Evolutionary conservation across 192 early-diverging fungal genomes (phyloP).

Genomic region (Coemansia sp.): DNA sequence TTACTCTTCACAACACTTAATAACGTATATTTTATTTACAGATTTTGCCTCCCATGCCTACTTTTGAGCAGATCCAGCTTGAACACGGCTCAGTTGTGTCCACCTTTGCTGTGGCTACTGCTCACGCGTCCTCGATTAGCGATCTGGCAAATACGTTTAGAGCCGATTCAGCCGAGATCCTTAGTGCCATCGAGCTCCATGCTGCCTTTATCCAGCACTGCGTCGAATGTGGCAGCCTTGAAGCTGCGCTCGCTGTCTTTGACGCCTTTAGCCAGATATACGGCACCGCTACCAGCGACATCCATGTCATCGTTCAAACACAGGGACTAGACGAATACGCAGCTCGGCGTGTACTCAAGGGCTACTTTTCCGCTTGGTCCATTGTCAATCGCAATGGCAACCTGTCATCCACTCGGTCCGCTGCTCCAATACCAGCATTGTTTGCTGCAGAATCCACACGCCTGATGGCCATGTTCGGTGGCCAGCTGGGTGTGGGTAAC

Average conservation of each 20-base stretch:
- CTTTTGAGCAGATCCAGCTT: background rate
- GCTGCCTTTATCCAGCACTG: conserved; percentile 21
- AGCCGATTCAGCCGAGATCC: background rate
- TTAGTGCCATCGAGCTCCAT: conserved; percentile 19
- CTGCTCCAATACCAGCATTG: conserved; percentile 11
- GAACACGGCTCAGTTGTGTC: background rate
- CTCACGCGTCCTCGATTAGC: background rate
- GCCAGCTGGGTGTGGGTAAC: conserved; percentile 84
- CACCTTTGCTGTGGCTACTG: background rate
- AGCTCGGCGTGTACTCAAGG: conserved; percentile 22
- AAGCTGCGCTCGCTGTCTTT: conserved; percentile 9
- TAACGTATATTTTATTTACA: background rate
- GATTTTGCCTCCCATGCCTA: background rate
- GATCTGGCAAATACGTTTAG: background rate
- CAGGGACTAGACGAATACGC: conserved; percentile 13
- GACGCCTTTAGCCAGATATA: conserved; percentile 9
- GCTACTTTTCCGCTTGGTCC: conserved; percentile 32
- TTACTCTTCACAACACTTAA: background rate
- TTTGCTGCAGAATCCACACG: conserved; percentile 56
- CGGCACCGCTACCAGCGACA: background rate
- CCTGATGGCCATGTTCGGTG: conserved; percentile 88
- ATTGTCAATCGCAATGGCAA: background rate
- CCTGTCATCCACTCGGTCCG: background rate
- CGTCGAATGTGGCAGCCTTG: background rate
- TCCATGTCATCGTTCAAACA: conserved; percentile 19